These are phyloP conservation scores for Dimargaris cristalligena DNA, from an alignment of 192 early-diverging fungal species.

Conservation along the genomic window DNA sequence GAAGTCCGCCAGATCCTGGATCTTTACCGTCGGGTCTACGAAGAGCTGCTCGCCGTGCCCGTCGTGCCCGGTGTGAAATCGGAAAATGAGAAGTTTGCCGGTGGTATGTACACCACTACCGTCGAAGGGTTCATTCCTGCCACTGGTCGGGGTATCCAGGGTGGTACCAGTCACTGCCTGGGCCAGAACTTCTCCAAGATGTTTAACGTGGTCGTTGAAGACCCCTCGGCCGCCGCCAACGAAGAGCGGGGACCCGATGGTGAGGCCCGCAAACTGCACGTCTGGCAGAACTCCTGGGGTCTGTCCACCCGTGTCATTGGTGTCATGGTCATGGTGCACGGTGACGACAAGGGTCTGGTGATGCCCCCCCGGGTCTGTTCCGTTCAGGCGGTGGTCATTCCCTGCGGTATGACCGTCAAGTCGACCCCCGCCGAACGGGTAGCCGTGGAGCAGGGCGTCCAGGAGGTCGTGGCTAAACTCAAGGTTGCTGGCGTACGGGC, in stretches of 20 bases:
- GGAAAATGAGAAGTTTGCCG: conserved; percentile 99
- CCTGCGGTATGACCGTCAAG: conserved; percentile 84
- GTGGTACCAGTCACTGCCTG: conserved; percentile 93
- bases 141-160: conserved; percentile 96
- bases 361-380: conserved; percentile 84
- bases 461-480: conserved; percentile 47
- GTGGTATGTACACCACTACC: conserved; percentile 92
- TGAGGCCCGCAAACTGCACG: conserved; percentile 52
- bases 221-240: conserved; percentile 45
- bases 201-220: conserved; percentile 89
- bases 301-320: conserved; percentile 93
- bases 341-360: conserved; percentile 96
- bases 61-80: conserved; percentile 95
- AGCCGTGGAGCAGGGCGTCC: conserved; percentile 44
- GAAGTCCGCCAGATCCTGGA: conserved; percentile 87
- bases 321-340: conserved; percentile 98
- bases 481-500: conserved; percentile 57
- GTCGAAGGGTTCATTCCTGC: conserved; percentile 94
- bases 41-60: conserved; percentile 91
- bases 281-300: conserved; percentile 99
- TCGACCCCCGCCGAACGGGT: conserved; percentile 55
- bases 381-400: conserved; percentile 82
- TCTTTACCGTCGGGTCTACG: conserved; percentile 91
- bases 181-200: conserved; percentile 99
- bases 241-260: conserved; percentile 23